Base-by-base conservation (phyloP, 148 eudicot genomes). In the Fagopyrum tataricum region DNA sequence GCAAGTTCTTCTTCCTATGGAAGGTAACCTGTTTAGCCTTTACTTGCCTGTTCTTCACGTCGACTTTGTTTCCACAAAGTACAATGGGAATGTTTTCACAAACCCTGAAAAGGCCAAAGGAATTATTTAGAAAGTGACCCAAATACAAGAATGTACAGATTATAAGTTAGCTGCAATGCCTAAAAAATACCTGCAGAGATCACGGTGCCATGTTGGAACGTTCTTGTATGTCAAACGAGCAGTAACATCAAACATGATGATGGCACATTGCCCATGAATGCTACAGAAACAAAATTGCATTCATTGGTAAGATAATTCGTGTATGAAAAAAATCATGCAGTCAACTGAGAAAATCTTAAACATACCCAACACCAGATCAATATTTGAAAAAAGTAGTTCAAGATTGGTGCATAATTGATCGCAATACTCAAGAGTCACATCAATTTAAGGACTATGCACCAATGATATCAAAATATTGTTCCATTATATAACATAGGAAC, bases 191-290 rank as follows among this genome's bases (percentile, higher is more conserved):
- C 85, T 71, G 80, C 88, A 82, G 40, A 85, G 83, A 72, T 85
- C 88, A 3, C 85, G 81, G 70, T 85, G 84, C 88, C 88, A 82
- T 11, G 85, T 85, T 39, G 88, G 88, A 26, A 85, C 88, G 74
- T 82, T 85, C 76, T 85, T 82, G 74, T 84, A 84, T 3, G 87
- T 81, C 85, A 84, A 73, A n/a, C 85, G 82, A 24, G 87, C 87
- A 51, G 87, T 84, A 26, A 84, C 84, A 46, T 80, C 83, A 75
- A 84, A 84, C 87, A 84, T 84, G 74, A 84, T 85, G 82, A 85
- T 82, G 24, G 87, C 87, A 76, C 88, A 85, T 43, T 82, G 84
- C 10, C 88, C 85, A 17, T 85, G 84, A 70, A 82, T 82, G 72
- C 87, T 84, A 85, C 61, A 55, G 20, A 23, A 24, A 10, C 10